Conservation (phyloP, 192 early-diverging fungal genomes). For the Coemansia sp. region DNA sequence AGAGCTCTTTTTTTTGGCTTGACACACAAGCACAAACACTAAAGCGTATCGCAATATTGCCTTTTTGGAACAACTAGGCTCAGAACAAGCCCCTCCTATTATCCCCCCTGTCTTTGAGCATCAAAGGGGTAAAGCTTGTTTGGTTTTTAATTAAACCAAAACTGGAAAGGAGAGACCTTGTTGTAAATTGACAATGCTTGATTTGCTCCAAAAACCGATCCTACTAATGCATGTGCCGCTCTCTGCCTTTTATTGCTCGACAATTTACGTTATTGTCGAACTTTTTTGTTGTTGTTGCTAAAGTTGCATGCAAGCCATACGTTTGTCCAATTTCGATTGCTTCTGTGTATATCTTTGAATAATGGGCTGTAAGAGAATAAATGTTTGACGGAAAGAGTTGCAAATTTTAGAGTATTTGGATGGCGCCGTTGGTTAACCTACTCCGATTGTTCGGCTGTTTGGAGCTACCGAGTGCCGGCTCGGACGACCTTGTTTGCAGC, state of each 20-base stretch:
- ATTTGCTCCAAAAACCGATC: no score
- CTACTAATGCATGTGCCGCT: no score
- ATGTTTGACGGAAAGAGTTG: no score
- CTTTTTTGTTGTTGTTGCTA: no score
- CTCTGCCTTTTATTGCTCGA: no score
- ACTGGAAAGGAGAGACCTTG: no score
- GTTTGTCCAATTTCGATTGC: background rate
- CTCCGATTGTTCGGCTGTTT: background rate
- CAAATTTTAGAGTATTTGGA: background rate
- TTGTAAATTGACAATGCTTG: no score
- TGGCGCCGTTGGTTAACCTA: background rate
- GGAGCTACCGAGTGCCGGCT: constrained; percentile 1
- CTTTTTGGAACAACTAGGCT: background rate
- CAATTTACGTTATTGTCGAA: no score
- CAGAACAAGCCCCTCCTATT: background rate
- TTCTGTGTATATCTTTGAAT: background rate
- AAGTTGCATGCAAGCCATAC: no score
- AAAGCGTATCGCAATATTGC: constrained; percentile 14
- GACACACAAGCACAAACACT: background rate
- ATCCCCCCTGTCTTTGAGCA: background rate
- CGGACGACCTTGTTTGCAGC: constrained; percentile 6
- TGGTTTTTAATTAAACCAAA: constrained; percentile 13
- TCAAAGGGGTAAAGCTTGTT: no score
- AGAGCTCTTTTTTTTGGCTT: no score
- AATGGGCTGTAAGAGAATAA: background rate